Conservation (phyloP, 2,329 filamentous ascomycete genomes). For the Tricladium varicosporioides region DNA sequence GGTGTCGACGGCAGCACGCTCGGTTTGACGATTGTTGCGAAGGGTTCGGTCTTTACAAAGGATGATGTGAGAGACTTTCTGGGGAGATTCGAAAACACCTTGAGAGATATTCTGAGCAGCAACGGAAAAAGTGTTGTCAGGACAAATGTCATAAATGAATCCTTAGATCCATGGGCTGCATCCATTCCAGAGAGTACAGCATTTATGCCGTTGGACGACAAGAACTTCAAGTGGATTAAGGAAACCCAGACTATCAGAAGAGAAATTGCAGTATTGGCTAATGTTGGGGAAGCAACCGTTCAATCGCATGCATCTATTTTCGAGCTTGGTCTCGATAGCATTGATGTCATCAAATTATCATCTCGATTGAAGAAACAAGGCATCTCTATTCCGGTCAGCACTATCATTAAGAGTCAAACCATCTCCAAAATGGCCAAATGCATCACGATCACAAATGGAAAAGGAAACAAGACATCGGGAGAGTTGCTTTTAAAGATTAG, state of each 20-base stretch:
- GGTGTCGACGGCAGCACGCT: slow-evolving; percentile 45
- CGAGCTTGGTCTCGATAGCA: slow-evolving; percentile 85
- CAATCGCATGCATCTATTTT: slow-evolving; percentile 64
- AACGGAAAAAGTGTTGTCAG: slow-evolving; percentile 15
- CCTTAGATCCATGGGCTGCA: too few species aligned
- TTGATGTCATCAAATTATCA: slow-evolving; percentile 83
- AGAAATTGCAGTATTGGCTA: slow-evolving; percentile 63
- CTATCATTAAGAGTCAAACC: slow-evolving; percentile 71
- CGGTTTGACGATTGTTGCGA: slow-evolving; percentile 57
- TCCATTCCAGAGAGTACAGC: too few species aligned
- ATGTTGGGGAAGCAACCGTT: slow-evolving; percentile 50
- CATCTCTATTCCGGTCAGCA: slow-evolving; percentile 65
- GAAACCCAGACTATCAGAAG: slow-evolving; percentile 52
- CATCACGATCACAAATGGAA: slow-evolving; percentile 17
- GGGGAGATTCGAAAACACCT: slow-evolving; percentile 37
- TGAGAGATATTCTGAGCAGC: slow-evolving; percentile 19
- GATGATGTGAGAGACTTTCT: slow-evolving; percentile 40
- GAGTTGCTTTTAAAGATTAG: slow-evolving; percentile 29
- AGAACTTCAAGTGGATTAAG: slow-evolving; percentile 56
- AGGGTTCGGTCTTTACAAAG: slow-evolving; percentile 42
- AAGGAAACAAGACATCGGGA: slow-evolving; percentile 1
- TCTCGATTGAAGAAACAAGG: slow-evolving; percentile 63
- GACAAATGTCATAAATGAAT: too few species aligned
- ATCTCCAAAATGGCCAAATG: slow-evolving; percentile 57
- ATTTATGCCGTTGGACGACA: not conserved